Evolutionary conservation across 129 eudicot species (phyloP).

Genomic region (Chrysanthemum seticuspe): DNA sequence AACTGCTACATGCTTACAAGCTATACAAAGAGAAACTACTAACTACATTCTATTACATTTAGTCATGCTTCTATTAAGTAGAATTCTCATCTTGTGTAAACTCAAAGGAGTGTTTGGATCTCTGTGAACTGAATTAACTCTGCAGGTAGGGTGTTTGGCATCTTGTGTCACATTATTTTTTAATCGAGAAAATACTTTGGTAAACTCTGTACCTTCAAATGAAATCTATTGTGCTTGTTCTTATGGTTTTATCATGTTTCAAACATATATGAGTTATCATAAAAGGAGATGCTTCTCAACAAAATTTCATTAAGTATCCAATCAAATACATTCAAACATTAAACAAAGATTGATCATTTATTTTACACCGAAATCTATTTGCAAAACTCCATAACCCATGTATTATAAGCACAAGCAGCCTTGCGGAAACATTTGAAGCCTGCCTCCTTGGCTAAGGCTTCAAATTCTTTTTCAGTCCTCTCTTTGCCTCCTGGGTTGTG

Average conservation of each 20-base stretch:
- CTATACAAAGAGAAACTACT: no score
- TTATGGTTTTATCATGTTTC: not conserved
- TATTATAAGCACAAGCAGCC: conserved; percentile 55
- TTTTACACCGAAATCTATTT: conserved; percentile 25
- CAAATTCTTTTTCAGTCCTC: conserved; percentile 71
- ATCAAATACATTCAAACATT: not conserved
- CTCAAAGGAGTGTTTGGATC: no score
- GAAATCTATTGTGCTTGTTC: not conserved
- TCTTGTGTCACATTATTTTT: no score
- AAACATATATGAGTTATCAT: not conserved
- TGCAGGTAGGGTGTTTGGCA: no score
- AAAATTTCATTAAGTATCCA: not conserved
- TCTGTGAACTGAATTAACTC: no score
- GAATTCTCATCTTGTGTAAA: no score
- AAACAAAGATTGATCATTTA: not conserved
- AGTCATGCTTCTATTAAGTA: no score
- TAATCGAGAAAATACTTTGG: conserved; percentile 3
- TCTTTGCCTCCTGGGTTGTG: conserved; percentile 79
- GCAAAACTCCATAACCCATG: conserved; percentile 66
- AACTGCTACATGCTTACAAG: no score
- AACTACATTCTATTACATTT: no score
- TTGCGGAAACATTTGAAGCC: conserved; percentile 54
- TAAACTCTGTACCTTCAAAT: conserved; percentile 8
- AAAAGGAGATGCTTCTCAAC: not conserved
- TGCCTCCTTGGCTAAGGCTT: conserved; percentile 59